A percentile compares a stretch with the other conserved stretches of the same genome.
Evolutionary conservation across 805 yeast species (phyloP).

Genomic region (Lachancea cidri): DNA sequence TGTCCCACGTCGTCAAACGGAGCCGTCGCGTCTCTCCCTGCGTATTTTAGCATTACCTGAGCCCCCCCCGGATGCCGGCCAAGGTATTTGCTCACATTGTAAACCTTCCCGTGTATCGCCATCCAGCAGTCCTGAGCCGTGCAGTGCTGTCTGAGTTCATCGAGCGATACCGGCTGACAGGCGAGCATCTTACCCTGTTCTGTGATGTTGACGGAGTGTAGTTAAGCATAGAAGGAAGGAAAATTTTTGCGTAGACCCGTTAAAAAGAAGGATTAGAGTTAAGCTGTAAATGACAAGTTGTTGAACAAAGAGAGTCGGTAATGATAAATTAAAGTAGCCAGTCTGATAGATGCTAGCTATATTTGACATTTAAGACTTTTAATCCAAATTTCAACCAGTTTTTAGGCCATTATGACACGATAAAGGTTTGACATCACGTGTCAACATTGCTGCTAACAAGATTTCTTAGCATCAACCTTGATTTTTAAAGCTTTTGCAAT

Average conservation of each 20-base stretch:
- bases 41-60: slow-evolving; percentile 19
- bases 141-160: slow-evolving; percentile 16
- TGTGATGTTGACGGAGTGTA: not conserved
- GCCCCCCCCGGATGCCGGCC: slow-evolving; percentile 25
- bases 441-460: too few species aligned
- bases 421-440: too few species aligned
- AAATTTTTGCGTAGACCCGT: not conserved
- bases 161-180: slow-evolving; percentile 6
- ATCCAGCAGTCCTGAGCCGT: slow-evolving; percentile 21
- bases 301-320: too few species aligned
- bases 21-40: slow-evolving; percentile 24
- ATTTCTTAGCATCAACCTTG: not conserved
- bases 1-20: slow-evolving; percentile 27
- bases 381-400: too few species aligned
- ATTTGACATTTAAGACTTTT: too few species aligned
- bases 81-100: slow-evolving; percentile 20
- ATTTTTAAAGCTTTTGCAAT: not conserved
- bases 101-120: slow-evolving; percentile 22
- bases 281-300: too few species aligned
- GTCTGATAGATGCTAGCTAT: too few species aligned
- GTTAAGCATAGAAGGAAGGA: not conserved
- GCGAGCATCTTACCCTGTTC: not conserved
- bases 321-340: too few species aligned
- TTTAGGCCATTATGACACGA: too few species aligned
- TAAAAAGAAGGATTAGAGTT: not conserved